These are phyloP conservation scores for Nicotiana tomentosiformis DNA, from an alignment of 257 asterid genomes.

Conservation along the genomic window DNA sequence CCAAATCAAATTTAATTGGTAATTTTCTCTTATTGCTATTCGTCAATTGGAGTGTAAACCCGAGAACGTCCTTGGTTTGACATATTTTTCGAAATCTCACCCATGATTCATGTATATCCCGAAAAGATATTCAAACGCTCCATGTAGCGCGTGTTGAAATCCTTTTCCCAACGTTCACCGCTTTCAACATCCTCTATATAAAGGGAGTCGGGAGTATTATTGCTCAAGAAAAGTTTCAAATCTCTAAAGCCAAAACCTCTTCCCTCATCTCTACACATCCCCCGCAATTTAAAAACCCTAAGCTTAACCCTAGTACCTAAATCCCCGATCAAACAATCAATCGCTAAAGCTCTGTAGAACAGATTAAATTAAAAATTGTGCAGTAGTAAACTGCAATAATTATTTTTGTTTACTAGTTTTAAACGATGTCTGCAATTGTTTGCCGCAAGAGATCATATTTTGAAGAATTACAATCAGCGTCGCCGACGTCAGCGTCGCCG, in stretches of 20 bases:
- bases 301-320: not conserved
- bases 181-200: not conserved
- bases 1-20: too few species aligned
- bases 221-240: not conserved
- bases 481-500: slow-evolving; percentile 47
- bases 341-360: not conserved
- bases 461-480: slow-evolving; percentile 57
- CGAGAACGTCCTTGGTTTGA: too few species aligned
- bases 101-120: too few species aligned
- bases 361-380: not conserved
- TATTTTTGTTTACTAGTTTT: not conserved
- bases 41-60: too few species aligned
- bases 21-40: too few species aligned
- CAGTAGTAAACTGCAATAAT: too few species aligned
- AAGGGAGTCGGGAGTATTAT: not conserved
- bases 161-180: not conserved
- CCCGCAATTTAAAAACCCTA: not conserved
- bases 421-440: slow-evolving; percentile 65
- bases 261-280: not conserved
- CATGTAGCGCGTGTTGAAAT: too few species aligned
- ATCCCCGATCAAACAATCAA: not conserved
- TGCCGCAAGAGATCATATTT: slow-evolving; percentile 81
- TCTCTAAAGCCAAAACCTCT: not conserved
- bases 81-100: too few species aligned
- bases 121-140: too few species aligned